Evolutionary conservation across 2,329 filamentous ascomycete species (phyloP).

Genomic region (Trichoderma sp.): DNA sequence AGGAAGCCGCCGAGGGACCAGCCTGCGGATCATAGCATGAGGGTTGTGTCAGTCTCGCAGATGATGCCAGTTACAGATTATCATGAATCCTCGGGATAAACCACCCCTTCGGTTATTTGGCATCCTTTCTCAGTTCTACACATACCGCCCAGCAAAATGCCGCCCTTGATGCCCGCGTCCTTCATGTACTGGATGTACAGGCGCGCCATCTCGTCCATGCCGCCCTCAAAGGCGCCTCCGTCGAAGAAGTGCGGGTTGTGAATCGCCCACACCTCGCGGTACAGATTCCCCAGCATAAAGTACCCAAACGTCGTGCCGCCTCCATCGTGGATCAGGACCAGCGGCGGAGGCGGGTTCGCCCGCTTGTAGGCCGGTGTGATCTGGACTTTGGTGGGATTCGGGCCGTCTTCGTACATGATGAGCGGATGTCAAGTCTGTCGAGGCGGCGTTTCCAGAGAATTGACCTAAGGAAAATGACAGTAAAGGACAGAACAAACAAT

Average conservation of each 20-base stretch:
- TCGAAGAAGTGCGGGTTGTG: constrained; percentile 38
- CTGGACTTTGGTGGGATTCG: constrained; percentile 35
- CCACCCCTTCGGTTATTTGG: no score
- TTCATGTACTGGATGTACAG: constrained; percentile 36
- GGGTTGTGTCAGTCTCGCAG: neutral
- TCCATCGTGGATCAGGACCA: constrained; percentile 40
- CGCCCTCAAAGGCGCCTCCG: constrained; percentile 35
- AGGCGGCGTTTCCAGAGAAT: no score
- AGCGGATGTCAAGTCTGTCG: neutral
- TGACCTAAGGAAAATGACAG: neutral
- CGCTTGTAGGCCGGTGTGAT: constrained; percentile 29
- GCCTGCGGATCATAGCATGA: constrained; percentile 28
- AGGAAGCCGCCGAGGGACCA: constrained; percentile 40
- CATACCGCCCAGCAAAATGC: constrained; percentile 37
- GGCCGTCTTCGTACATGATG: constrained; percentile 33
- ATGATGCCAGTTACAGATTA: neutral
- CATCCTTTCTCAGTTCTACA: constrained; percentile 11
- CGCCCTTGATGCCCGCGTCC: constrained; percentile 34
- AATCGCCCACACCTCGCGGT: constrained; percentile 39
- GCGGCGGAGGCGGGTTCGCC: constrained; percentile 31
- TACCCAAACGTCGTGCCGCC: constrained; percentile 40
- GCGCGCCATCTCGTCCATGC: constrained; percentile 38
- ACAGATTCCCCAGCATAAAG: constrained; percentile 36
- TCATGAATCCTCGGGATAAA: no score
- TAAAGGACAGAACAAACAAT: neutral